A percentile compares a stretch with the other conserved stretches of the same genome.
Conservation (phyloP, 2,329 filamentous ascomycete genomes). For the Pseudogymnoascus sp. region DNA sequence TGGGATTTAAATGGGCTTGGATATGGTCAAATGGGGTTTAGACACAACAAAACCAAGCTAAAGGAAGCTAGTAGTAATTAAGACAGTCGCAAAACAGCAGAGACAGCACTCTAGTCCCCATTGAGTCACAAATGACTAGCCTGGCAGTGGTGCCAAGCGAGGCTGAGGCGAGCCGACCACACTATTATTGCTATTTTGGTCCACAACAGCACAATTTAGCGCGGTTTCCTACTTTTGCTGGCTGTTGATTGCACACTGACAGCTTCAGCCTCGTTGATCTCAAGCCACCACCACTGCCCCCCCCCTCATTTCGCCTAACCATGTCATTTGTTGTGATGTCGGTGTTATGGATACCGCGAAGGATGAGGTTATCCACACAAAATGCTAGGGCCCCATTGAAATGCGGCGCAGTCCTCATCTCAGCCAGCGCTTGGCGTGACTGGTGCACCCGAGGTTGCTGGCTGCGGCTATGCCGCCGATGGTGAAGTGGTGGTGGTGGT, state of each 20-base stretch:
- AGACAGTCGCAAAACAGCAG: too few relatives aligned
- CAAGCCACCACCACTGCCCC: not conserved
- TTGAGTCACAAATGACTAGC: not conserved
- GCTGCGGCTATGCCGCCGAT: not conserved
- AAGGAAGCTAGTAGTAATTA: not conserved
- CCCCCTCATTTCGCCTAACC: slow-evolving; percentile 5
- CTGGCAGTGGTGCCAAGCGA: not conserved
- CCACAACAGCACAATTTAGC: not conserved
- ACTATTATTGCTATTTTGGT: not conserved
- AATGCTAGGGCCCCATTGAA: not conserved
- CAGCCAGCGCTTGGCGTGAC: not conserved
- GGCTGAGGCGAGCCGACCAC: not conserved
- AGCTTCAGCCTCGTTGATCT: slow-evolving; percentile 3
- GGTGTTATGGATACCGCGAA: not conserved
- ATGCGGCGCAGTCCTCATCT: not conserved
- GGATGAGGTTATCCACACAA: not conserved
- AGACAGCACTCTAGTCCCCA: not conserved
- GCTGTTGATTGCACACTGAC: not conserved
- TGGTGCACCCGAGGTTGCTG: not conserved
- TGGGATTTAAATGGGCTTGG: not conserved
- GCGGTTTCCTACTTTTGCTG: not conserved
- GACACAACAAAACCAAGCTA: not conserved
- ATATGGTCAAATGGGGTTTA: not conserved
- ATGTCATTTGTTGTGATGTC: not conserved
- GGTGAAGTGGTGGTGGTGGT: not conserved